Evolutionary conservation across 768 basidiomycete genomes (phyloP).

Genomic region (Galerina marginata): DNA sequence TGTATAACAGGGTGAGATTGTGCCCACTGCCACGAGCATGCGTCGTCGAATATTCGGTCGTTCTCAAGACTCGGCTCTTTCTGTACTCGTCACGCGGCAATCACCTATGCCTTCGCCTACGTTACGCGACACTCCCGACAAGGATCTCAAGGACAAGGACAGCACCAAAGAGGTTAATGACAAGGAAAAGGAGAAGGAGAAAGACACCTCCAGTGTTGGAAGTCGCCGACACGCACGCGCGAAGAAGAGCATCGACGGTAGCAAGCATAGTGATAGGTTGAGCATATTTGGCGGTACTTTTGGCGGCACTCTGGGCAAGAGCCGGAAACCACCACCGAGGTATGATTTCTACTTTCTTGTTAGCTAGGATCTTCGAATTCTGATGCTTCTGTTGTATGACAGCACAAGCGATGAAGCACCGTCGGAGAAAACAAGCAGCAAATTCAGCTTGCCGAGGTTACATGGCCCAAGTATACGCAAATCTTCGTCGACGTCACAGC

Average conservation of each 20-base stretch:
- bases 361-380: neutral
- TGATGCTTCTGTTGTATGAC: conserved; percentile 3
- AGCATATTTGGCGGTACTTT: conserved; percentile 84
- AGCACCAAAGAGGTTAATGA: conserved; percentile 8
- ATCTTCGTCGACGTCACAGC: conserved; percentile 45
- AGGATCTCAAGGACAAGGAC: conserved; percentile 15
- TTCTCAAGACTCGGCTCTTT: conserved; percentile 48
- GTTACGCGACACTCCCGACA: conserved; percentile 36
- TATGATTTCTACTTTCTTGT: conserved; percentile 37
- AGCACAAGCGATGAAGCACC: conserved; percentile 37
- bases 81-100: conserved; percentile 10
- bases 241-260: conserved; percentile 57
- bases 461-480: conserved; percentile 47
- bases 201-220: conserved; percentile 24
- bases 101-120: conserved; percentile 34
- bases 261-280: conserved; percentile 60
- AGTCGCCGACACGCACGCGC: conserved; percentile 46
- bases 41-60: conserved; percentile 69
- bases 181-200: conserved; percentile 12
- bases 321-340: conserved; percentile 82
- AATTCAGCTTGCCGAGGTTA: conserved; percentile 56
- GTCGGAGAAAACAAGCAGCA: conserved; percentile 48
- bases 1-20: conserved; percentile 54
- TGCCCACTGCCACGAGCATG: conserved; percentile 41
- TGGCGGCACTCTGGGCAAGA: conserved; percentile 62